Conservation (phyloP, 2,329 filamentous ascomycete genomes). For the Coniochaeta sp. region DNA sequence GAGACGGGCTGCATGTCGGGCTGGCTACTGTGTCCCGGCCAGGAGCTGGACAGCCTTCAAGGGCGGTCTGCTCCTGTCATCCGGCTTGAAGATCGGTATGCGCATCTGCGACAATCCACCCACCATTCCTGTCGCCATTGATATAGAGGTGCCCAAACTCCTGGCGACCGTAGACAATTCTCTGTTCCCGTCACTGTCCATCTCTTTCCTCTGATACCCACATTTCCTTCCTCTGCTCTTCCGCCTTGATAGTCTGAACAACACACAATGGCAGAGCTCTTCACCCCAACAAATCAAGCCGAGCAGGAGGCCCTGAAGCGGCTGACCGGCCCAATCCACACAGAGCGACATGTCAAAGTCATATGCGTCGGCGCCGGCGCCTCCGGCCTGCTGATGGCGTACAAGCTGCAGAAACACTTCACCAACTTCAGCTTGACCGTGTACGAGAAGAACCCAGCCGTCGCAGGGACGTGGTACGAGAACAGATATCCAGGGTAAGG, state of each 20-base stretch:
- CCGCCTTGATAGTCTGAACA: background rate
- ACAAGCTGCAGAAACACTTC: conserved; percentile 38
- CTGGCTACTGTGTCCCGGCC: background rate
- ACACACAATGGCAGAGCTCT: background rate
- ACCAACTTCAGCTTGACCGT: conserved; percentile 28
- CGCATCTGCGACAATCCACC: background rate
- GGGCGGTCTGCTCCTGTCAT: background rate
- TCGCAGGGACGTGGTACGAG: conserved; percentile 44
- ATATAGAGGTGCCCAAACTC: background rate
- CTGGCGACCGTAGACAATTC: background rate
- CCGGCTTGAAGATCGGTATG: background rate
- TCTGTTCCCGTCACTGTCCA: background rate
- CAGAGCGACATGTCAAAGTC: conserved; percentile 10
- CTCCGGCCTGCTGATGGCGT: conserved; percentile 37
- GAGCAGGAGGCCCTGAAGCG: background rate
- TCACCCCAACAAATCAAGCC: background rate
- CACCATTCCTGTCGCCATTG: background rate
- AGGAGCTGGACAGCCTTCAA: background rate
- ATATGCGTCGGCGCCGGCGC: conserved; percentile 40
- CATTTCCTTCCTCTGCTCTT: background rate
- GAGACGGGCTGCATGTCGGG: no score
- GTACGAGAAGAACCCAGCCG: conserved; percentile 39
- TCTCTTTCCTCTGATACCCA: background rate
- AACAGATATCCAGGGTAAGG: conserved; percentile 32
- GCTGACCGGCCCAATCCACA: conserved; percentile 19